Percentiles rank a stretch among this genome's conserved stretches.
Evolutionary conservation across 306 rosid genomes (phyloP).

Genomic region (Spatholobus suberectus): DNA sequence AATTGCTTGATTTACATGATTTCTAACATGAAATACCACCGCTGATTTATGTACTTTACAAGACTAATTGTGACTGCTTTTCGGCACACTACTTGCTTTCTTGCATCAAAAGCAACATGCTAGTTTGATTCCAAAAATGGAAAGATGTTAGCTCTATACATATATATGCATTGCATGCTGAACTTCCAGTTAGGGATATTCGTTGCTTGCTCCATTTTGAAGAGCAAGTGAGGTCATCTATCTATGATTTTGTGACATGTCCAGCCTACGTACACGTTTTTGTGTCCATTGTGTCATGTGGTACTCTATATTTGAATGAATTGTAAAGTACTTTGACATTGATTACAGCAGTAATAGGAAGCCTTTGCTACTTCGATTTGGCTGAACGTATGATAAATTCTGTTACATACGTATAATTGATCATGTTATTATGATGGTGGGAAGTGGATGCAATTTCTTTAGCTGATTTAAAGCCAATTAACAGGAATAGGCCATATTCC

Average conservation of each 20-base stretch:
- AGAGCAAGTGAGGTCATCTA: slow-evolving; percentile 1
- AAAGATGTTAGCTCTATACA: neutral
- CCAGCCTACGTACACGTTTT: neutral
- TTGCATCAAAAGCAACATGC: slow-evolving; percentile 8
- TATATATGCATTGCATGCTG: slow-evolving; percentile 13
- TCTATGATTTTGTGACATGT: neutral
- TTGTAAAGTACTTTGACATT: neutral
- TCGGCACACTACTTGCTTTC: neutral
- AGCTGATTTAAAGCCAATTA: neutral
- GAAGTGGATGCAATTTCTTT: neutral
- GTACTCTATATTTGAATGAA: neutral
- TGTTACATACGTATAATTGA: neutral
- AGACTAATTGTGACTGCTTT: neutral
- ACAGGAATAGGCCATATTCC: neutral
- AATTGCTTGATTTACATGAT: neutral
- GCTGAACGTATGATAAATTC: slow-evolving; percentile 1
- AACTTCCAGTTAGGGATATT: neutral
- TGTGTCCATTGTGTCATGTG: neutral
- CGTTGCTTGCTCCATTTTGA: neutral
- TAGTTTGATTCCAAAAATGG: neutral
- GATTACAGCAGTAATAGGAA: slow-evolving; percentile 9
- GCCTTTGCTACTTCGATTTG: neutral
- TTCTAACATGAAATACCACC: neutral
- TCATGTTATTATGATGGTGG: neutral
- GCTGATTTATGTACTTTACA: neutral